These are phyloP conservation scores for Mycena floridula DNA, from an alignment of 768 basidiomycete genomes.

Conservation along the genomic window DNA sequence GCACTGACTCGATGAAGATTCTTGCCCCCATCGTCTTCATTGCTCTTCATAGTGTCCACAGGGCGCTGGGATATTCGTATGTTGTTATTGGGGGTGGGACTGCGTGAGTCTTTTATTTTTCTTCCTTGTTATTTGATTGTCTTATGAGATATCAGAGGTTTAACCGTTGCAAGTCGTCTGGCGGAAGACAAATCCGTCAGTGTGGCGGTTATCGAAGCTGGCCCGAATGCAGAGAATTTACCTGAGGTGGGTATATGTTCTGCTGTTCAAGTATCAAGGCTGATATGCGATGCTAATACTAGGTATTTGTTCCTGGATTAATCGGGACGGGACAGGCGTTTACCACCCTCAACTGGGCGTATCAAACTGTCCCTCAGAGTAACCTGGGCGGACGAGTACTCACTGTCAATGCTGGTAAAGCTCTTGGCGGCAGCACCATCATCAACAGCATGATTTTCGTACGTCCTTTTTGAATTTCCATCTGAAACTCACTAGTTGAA, in stretches of 20 bases:
- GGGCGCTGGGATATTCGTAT: conserved; percentile 17
- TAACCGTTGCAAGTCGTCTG: conserved; percentile 29
- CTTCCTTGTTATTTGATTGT: not conserved
- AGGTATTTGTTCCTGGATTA: conserved; percentile 26
- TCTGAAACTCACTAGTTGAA: too few relatives aligned
- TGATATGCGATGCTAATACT: not conserved
- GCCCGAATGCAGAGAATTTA: conserved; percentile 26
- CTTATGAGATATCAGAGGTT: conserved; percentile 16
- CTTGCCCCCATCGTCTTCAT: not conserved
- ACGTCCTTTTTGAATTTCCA: conserved; percentile 2
- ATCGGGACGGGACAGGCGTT: conserved; percentile 22
- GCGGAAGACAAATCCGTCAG: conserved; percentile 22
- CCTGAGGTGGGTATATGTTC: conserved; percentile 23
- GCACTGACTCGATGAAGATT: accelerated
- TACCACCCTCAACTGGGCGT: conserved; percentile 44
- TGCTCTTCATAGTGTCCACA: not conserved
- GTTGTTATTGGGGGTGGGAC: conserved; percentile 28
- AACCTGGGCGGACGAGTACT: conserved; percentile 32
- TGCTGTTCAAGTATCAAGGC: not conserved
- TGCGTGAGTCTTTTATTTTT: conserved; percentile 15
- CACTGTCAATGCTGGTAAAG: conserved; percentile 32
- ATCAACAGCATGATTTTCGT: conserved; percentile 43
- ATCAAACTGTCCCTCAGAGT: conserved; percentile 37
- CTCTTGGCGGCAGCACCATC: conserved; percentile 54
- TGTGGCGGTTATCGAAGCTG: conserved; percentile 33